Evolutionary conservation across 257 asterid genomes (phyloP).

Genomic region (Nicotiana sylvestris): DNA sequence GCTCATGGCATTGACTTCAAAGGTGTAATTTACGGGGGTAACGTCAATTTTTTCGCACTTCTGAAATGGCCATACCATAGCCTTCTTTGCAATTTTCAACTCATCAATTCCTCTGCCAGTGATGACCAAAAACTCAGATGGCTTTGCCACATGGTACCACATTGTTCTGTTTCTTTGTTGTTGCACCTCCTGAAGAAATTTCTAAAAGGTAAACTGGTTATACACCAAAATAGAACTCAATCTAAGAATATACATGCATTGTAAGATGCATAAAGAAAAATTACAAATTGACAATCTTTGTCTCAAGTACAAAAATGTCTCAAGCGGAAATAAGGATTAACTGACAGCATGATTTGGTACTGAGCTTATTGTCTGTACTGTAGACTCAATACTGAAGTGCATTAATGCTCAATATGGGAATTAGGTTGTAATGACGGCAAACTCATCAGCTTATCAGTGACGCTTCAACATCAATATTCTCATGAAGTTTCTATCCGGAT

Average conservation of each 20-base stretch:
- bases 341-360: not conserved
- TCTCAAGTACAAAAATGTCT: not conserved
- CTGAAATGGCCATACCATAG: conserved; percentile 58
- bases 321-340: not conserved
- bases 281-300: not conserved
- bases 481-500: not conserved
- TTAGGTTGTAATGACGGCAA: no score
- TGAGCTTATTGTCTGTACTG: not conserved
- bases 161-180: conserved; percentile 5
- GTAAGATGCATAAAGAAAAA: not conserved
- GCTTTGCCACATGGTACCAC: conserved; percentile 34
- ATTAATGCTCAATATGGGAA: not conserved
- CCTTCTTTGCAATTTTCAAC: conserved; percentile 46
- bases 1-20: conserved; percentile 74
- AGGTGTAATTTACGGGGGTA: conserved; percentile 62
- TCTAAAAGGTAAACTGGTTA: not conserved
- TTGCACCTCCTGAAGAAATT: not conserved
- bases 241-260: no score
- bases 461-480: not conserved
- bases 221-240: not conserved
- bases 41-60: conserved; percentile 35
- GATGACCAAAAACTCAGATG: conserved; percentile 64
- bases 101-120: conserved; percentile 50
- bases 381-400: not conserved
- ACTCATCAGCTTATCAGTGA: not conserved